Evolutionary conservation across 139 green algal genomes (phyloP), one percentile per base, ranked within the genome.

Genomic region (Chlorella sp.): DNA sequence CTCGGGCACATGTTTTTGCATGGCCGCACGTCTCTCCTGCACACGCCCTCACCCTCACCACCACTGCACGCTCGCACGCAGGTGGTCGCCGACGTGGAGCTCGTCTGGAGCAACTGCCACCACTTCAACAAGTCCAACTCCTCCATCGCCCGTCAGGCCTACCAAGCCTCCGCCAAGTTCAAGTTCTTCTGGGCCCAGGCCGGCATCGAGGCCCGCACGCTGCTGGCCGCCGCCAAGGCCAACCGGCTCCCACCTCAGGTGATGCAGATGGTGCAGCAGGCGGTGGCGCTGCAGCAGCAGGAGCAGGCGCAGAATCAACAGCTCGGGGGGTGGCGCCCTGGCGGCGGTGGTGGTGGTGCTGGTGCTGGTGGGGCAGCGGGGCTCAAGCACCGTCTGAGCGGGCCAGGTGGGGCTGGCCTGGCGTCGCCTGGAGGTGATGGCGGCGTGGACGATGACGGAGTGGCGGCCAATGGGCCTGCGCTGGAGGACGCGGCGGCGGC

Each of bases 1-100:
- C n/a, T 93, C 31, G 69, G 77, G 5, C 36, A 70, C 17, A 87
- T 84, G 29, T 24, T 55, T 55, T 24, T 55, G 10, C 17, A 24
- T 55, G 10, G 42, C 10, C 42, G 42, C 42, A 55, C 17, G 42
- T 55, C 42, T 55, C 10, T 24, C 10, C 42, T 55, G 42, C 10
- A 24, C 42, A 55, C 10, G 42, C 42, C 10, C 42, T 55, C 42
- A 55, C 42, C 17, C 17, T 10, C 42, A 55, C 10, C 10, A 17
- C 42, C 42, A 55, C 42, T 10, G 17, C 10, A 10, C 42, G 42
- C 10, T 55, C 42, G 17, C 62, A 24, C 36, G 62, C 64, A 70
- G 64, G 31, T 70, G 20, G 3, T 70, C 5, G 32, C 32, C 30
- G 64, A 70, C 64, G 64, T 70, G 64, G 64, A 36, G 33, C 64